Evolutionary conservation across 441 rosid species (phyloP), one percentile per base, ranked within the genome.

Genomic region (Syzygium syzygioides): DNA sequence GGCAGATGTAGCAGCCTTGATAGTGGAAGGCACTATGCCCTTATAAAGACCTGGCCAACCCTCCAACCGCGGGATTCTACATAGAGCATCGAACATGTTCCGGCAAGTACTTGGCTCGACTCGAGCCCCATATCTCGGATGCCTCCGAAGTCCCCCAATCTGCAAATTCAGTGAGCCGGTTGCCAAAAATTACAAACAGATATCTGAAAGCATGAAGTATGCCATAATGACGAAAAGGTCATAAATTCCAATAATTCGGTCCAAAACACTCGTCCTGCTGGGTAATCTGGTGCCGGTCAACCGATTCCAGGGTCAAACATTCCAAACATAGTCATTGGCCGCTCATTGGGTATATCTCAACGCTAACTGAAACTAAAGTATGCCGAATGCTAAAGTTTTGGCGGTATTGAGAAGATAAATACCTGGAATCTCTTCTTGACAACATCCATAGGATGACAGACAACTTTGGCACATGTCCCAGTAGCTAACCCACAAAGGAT

Each of bases 401-500:
- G 30, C 56, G 28, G 13, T 6, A 19, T 11, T 30, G 64, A 66
- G 64, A 13, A 64, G 66, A 62, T 37, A 87, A 89, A 80, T 91
- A 95, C 99, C 99, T 98, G 99, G 91, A 98, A 98, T 89, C 99
- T 92, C 92, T 98, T 98, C 94, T 98, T 98, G 86, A 98, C 99
- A 68, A 98, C 99, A 86, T 98, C 99, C 87, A 98, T 98, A 86
- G 99, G 99, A 93, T 98, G 99, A 85, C 99, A 98, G 79, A 94
- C 99, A 28, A 98, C 97, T 93, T 98, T 98, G 41, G 99, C 98
- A 87, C 96, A 96, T 30, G 99, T 97, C 37, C 99, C 99, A 13
- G 99, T 96, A 30, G 93, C 99, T 90, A 98, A 91, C 66, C 99
- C 99, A 88, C 99, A 98, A 23, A 97, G 19, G 89, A 95, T 94